Evolutionary conservation across 352 stramenopile genomes (phyloP).

Genomic region (Globisporangium barbulae): DNA sequence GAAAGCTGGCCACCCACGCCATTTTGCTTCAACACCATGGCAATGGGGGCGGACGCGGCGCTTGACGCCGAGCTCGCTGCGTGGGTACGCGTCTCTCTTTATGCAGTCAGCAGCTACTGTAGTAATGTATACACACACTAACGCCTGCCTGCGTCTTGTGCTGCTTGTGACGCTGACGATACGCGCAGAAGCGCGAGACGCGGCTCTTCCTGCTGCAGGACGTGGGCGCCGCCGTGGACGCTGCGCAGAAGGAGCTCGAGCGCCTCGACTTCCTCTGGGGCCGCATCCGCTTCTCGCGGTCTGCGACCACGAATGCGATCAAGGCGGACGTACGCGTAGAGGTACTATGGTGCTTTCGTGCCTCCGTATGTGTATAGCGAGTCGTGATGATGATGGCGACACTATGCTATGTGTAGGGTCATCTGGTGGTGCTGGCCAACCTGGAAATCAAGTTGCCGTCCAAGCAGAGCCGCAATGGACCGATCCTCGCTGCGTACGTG

Average conservation of each 20-base stretch:
- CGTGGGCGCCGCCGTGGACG: constrained; percentile 44
- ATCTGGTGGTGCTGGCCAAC: constrained; percentile 71
- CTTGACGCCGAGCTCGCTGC: constrained; percentile 39
- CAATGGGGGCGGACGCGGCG: constrained; percentile 4
- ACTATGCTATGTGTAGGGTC: constrained; percentile 34
- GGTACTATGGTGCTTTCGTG: constrained; percentile 17
- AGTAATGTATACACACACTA: constrained; percentile 10
- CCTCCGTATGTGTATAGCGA: neutral
- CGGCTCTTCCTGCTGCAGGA: constrained; percentile 59
- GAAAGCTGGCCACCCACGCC: no score
- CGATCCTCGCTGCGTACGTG: constrained; percentile 50
- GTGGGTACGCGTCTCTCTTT: constrained; percentile 28
- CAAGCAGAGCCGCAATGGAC: constrained; percentile 47
- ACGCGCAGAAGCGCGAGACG: constrained; percentile 50
- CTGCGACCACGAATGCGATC: constrained; percentile 36
- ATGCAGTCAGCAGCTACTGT: neutral
- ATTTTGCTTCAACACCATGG: neutral
- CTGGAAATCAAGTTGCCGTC: constrained; percentile 61
- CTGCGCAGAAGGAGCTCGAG: constrained; percentile 62
- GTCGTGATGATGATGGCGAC: neutral
- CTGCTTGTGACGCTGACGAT: neutral
- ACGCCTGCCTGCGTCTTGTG: neutral
- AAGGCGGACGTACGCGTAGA: constrained; percentile 74
- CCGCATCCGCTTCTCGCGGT: constrained; percentile 64
- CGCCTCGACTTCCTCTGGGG: constrained; percentile 83